These are phyloP conservation scores for Lipomyces yamanashiensis DNA, from an alignment of 805 yeast genomes.

Conservation along the genomic window DNA sequence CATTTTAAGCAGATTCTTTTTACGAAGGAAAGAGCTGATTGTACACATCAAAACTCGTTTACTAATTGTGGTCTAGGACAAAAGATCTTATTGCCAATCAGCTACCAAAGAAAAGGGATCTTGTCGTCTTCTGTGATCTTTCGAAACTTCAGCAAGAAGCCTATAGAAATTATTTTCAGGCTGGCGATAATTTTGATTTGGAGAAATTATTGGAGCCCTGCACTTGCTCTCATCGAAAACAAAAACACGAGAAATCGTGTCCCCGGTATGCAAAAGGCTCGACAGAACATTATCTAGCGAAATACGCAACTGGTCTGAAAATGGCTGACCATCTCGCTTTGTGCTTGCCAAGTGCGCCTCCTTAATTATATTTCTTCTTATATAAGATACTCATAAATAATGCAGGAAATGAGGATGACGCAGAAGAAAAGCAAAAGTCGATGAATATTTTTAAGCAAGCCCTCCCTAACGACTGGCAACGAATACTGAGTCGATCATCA, in stretches of 20 bases:
- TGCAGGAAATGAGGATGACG: conserved; percentile 21
- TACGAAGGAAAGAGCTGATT: neutral
- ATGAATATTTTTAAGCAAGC: conserved; percentile 14
- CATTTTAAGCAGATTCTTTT: neutral
- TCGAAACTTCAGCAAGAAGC: conserved; percentile 26
- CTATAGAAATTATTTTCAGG: conserved; percentile 20
- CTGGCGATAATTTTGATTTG: conserved; percentile 8
- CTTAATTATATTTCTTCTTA: neutral
- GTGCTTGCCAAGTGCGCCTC: conserved; percentile 22
- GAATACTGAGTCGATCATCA: conserved; percentile 5
- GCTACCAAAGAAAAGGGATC: conserved; percentile 30
- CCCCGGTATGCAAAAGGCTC: neutral
- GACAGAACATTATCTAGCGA: conserved; percentile 25
- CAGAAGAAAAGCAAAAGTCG: conserved; percentile 3
- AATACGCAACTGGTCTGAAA: conserved; percentile 16
- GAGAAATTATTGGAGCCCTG: conserved; percentile 6
- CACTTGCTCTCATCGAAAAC: neutral
- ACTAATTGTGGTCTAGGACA: conserved; percentile 10
- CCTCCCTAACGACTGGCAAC: conserved; percentile 21
- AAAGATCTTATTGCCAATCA: conserved; percentile 33
- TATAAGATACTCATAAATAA: neutral
- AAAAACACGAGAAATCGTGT: neutral
- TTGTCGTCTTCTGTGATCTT: conserved; percentile 29
- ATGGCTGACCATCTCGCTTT: conserved; percentile 31
- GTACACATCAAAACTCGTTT: neutral